Base-by-base conservation (phyloP, 2,329 filamentous ascomycete species). In the Trichoderma atroviride region DNA sequence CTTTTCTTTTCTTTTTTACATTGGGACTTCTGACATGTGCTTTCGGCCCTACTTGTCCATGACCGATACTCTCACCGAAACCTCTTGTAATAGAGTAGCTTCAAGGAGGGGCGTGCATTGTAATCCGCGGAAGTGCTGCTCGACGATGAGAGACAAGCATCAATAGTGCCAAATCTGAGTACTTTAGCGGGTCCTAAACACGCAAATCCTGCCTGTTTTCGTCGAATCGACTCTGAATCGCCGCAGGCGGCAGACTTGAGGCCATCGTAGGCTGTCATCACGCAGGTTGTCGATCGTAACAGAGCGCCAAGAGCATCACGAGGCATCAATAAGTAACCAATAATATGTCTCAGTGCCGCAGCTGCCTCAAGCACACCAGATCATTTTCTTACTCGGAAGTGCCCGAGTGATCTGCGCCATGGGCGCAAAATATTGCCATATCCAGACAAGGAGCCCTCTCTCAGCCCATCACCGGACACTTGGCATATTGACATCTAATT, bases 111-210 rank as follows among this genome's bases (percentile, higher is more conserved):
- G 61, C 16, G 50, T 60, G 16, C 47, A 13, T 10, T n/a, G 60
- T 1, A 31, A 5, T 33, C 16, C 16, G 22, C 13, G 43, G 50
- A 53, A 31, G 11, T 52, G 10, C 50, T 7, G 7, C 35, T 64
- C 19, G 5, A 64, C 6, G 27, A 64, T 56, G 50, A 56, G 29
- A 61, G 61, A 64, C 24, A 43, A 56, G 7, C 22, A 43, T 56
- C 61, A 56, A 43, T 64, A 56, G 61, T 14, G 50, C 24, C 52
- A 55, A 24, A 64, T 64, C 50, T 56, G 19, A 60, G 19, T n/a
- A 9, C 35, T 13, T 16, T 33, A 9, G 27, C 3, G 16, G 6
- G 9, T 14, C 6, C 33, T 3, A 19, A 40, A 56, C 27, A 56
- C 0, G 47, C 11, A 31, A 19, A 16, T 14, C 37, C 16, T 22